Evolutionary conservation across 1,284 basidiomycete genomes (phyloP).

Genomic region (Ustilago sp.): DNA sequence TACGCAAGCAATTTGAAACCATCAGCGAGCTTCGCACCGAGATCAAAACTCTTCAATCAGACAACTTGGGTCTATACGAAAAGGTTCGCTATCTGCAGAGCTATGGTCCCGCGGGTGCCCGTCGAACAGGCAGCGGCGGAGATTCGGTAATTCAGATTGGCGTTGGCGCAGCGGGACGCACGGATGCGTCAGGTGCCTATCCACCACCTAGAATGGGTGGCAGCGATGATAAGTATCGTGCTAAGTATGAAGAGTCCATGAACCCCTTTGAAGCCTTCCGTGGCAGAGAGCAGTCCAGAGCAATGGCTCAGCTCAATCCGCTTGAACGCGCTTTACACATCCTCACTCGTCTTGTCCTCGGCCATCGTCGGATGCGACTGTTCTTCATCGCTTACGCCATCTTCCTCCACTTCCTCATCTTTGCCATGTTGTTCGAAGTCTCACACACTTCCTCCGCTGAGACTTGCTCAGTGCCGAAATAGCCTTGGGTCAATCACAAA

Average conservation of each 20-base stretch:
- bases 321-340: conserved; percentile 88
- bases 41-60: conserved; percentile 60
- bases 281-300: conserved; percentile 89
- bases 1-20: conserved; percentile 90
- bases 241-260: conserved; percentile 93
- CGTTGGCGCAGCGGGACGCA: conserved; percentile 13
- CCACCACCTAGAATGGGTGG: conserved; percentile 12
- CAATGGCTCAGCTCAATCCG: conserved; percentile 89
- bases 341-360: conserved; percentile 85
- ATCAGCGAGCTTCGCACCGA: conserved; percentile 78
- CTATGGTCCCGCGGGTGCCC: conserved; percentile 30
- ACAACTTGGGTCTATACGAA: conserved; percentile 66
- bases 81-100: conserved; percentile 65
- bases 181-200: conserved; percentile 33
- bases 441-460: conserved; percentile 30
- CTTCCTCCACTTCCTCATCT: conserved; percentile 80
- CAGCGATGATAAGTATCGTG: conserved; percentile 82
- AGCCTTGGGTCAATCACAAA: not conserved
- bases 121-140: conserved; percentile 47
- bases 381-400: conserved; percentile 85
- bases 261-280: conserved; percentile 98
- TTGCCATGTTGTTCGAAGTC: conserved; percentile 74
- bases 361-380: conserved; percentile 78
- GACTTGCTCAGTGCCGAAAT: conserved; percentile 33
- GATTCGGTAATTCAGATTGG: conserved; percentile 38